Conservation (phyloP, 2,329 filamentous ascomycete species). For the Ambrosiella cleistominuta region DNA sequence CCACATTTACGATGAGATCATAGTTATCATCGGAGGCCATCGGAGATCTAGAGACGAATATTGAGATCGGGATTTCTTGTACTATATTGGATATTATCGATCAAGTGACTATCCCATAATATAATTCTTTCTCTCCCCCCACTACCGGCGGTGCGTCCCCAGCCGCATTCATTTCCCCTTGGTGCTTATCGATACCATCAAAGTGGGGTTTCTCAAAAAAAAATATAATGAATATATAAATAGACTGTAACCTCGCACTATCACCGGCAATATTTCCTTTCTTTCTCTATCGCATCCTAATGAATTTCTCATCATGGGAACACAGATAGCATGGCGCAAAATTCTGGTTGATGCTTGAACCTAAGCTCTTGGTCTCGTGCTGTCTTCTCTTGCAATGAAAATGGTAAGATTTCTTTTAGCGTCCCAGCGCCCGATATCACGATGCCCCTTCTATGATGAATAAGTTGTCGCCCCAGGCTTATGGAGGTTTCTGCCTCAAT, state of each 20-base stretch:
- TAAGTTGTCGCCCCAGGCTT: conserved; percentile 33
- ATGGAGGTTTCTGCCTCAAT: conserved; percentile 31
- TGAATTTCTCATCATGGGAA: too few relatives aligned
- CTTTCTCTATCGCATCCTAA: not conserved
- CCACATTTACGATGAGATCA: too few relatives aligned
- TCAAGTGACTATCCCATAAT: too few relatives aligned
- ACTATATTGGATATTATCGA: too few relatives aligned
- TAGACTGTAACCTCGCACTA: not conserved
- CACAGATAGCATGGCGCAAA: too few relatives aligned
- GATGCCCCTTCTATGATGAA: conserved; percentile 23
- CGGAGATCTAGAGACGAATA: too few relatives aligned
- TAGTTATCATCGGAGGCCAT: too few relatives aligned
- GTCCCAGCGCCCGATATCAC: not conserved
- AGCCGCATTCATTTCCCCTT: not conserved
- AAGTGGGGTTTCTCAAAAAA: conserved; percentile 4
- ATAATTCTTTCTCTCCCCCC: not conserved
- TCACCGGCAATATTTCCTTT: not conserved
- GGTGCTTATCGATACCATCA: conserved; percentile 3
- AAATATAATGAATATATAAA: not conserved
- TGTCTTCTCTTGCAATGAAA: not conserved
- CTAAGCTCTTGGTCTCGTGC: not conserved
- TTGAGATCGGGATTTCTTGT: too few relatives aligned
- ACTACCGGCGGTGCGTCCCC: not conserved
- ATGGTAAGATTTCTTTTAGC: not conserved
- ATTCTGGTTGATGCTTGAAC: too few relatives aligned